A percentile compares a stretch with the other conserved stretches of the same genome.
Conservation (phyloP, 148 eudicot species). For the Fagopyrum tataricum region DNA sequence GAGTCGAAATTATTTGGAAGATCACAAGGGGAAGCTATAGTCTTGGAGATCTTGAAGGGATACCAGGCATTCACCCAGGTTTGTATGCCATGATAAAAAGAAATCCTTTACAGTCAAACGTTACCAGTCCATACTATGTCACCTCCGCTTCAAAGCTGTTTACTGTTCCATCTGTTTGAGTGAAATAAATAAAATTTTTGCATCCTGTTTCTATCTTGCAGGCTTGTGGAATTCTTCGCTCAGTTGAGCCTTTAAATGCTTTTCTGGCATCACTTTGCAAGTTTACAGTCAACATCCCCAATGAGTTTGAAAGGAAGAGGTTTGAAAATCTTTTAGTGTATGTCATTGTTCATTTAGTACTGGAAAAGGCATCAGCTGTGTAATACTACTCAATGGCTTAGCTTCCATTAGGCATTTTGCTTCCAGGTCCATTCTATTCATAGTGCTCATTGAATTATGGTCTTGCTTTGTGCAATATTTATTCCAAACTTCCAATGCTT, state of each 20-base stretch:
- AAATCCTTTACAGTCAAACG: background rate
- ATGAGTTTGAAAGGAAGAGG: conserved; percentile 80
- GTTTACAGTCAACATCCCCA: conserved; percentile 71
- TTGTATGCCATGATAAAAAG: background rate
- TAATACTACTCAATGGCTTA: background rate
- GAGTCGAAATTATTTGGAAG: conserved; percentile 36
- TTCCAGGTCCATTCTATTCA: background rate
- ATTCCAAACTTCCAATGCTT: background rate
- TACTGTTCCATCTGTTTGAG: conserved; percentile 12
- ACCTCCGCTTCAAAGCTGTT: background rate
- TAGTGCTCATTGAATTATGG: conserved; percentile 4
- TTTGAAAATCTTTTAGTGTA: conserved; percentile 17
- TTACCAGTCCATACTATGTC: conserved; percentile 1
- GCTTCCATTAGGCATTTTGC: background rate
- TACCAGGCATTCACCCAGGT: conserved; percentile 99
- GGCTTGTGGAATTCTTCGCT: conserved; percentile 97
- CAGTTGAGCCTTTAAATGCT: conserved; percentile 89
- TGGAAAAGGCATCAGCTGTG: background rate
- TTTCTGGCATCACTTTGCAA: conserved; percentile 97
- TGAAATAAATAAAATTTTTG: conserved; percentile 16
- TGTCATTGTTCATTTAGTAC: background rate
- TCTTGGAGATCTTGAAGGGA: conserved; percentile 91
- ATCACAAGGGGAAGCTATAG: conserved; percentile 97
- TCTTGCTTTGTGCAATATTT: background rate
- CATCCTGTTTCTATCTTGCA: conserved; percentile 22